Evolutionary conservation across 306 rosid genomes (phyloP).

Genomic region (Mimosa pudica): DNA sequence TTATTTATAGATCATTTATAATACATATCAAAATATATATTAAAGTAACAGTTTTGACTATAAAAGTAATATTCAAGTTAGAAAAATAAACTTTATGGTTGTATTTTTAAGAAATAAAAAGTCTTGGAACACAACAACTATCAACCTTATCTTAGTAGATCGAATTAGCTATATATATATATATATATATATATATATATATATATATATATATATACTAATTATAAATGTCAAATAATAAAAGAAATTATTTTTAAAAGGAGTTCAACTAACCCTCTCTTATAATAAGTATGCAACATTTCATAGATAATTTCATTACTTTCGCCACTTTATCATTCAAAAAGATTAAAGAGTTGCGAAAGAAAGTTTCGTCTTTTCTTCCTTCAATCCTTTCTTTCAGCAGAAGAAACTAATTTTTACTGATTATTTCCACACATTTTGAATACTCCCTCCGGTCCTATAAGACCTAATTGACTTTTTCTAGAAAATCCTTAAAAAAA

Average conservation of each 20-base stretch:
- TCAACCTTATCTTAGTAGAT: too few relatives aligned
- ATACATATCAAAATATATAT: not conserved
- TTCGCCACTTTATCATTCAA: conserved; percentile 51
- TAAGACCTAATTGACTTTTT: too few relatives aligned
- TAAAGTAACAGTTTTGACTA: not conserved
- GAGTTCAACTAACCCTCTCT: not conserved
- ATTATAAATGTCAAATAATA: not conserved
- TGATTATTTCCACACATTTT: conserved; percentile 64
- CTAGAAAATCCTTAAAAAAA: too few relatives aligned
- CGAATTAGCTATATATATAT: not conserved
- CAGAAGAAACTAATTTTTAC: conserved; percentile 49
- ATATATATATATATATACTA: not conserved
- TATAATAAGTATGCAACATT: not conserved
- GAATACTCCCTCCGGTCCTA: too few relatives aligned
- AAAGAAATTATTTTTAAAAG: not conserved
- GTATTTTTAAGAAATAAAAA: too few relatives aligned
- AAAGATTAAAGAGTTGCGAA: conserved; percentile 45
- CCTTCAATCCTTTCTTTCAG: conserved; percentile 53
- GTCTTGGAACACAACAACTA: too few relatives aligned
- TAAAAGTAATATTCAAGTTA: too few relatives aligned
- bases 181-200: not conserved
- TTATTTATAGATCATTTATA: not conserved
- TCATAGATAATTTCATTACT: conserved; percentile 42
- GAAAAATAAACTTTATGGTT: too few relatives aligned
- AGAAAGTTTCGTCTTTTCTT: conserved; percentile 62